A percentile compares a stretch with the other conserved stretches of the same genome.
phyloP scores from a whole-genome alignment of 805 yeast species.

The Dipodascopsis uninucleata region DNA sequence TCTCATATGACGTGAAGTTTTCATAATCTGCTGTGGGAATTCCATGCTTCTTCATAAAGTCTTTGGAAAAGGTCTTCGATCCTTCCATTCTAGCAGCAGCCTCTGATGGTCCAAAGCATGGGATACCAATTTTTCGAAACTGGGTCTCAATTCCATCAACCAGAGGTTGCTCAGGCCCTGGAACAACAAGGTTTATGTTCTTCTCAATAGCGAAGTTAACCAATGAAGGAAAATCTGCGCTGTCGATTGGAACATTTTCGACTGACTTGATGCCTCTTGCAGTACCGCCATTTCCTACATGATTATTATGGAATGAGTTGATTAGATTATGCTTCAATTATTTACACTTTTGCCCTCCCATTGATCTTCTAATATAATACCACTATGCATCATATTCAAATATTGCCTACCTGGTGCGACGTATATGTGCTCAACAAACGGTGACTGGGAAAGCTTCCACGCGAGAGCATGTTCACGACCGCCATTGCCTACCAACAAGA shows the following conservation, averaged over 20 bases:
- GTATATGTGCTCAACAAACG: constrained; percentile 63
- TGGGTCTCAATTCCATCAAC: constrained; percentile 83
- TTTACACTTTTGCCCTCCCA: background rate
- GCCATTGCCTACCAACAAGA: constrained; percentile 92
- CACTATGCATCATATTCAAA: background rate
- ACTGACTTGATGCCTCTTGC: constrained; percentile 52
- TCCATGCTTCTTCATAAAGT: constrained; percentile 84
- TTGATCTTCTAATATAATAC: background rate
- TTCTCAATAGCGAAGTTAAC: constrained; percentile 71
- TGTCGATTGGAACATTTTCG: constrained; percentile 64
- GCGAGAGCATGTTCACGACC: constrained; percentile 98
- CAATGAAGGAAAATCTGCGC: constrained; percentile 64
- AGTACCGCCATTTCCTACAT: constrained; percentile 89
- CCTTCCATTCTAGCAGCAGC: constrained; percentile 95
- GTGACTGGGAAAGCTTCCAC: constrained; percentile 83
- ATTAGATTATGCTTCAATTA: background rate
- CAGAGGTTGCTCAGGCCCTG: constrained; percentile 99
- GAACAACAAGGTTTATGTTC: constrained; percentile 69
- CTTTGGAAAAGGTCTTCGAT: constrained; percentile 89
- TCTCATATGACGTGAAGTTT: constrained; percentile 72
- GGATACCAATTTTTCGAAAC: constrained; percentile 80
- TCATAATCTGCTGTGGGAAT: constrained; percentile 93
- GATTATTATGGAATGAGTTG: background rate
- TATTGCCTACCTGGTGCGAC: constrained; percentile 64
- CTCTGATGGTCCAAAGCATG: constrained; percentile 94